Conservation (phyloP, 2,329 filamentous ascomycete genomes). For the Graphilbum sp. region DNA sequence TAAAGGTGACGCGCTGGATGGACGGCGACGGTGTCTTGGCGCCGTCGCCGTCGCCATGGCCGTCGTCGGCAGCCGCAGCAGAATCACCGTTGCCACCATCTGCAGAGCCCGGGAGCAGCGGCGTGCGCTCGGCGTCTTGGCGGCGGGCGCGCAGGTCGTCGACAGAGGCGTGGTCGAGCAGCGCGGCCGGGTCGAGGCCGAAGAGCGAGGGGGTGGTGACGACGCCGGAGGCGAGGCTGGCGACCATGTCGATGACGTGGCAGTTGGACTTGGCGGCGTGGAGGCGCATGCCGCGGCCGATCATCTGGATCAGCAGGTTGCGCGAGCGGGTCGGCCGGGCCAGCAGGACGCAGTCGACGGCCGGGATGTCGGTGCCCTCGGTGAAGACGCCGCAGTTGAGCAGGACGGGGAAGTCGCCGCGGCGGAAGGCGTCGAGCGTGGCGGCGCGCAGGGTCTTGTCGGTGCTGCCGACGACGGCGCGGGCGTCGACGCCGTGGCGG, state of each 20-base stretch:
- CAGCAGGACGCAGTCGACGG: constrained; percentile 84
- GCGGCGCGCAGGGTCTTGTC: constrained; percentile 49
- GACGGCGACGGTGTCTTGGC: no score
- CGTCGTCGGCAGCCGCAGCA: no score
- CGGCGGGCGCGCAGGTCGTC: constrained; percentile 43
- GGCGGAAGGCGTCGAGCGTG: constrained; percentile 60
- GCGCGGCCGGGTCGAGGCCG: constrained; percentile 68
- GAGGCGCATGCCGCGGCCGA: constrained; percentile 80
- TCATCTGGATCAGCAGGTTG: constrained; percentile 96
- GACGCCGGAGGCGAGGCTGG: constrained; percentile 67
- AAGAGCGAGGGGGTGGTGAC: constrained; percentile 86
- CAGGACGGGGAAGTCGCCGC: constrained; percentile 65
- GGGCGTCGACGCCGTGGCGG: constrained; percentile 59
- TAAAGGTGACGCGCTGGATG: constrained; percentile 52
- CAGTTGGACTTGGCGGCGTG: constrained; percentile 71
- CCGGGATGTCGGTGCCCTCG: constrained; percentile 94
- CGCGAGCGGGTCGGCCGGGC: constrained; percentile 78
- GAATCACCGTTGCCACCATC: background rate
- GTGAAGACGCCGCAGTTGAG: constrained; percentile 95
- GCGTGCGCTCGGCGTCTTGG: constrained; percentile 10
- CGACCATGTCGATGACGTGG: constrained; percentile 92
- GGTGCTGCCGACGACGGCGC: constrained; percentile 75
- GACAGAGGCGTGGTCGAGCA: constrained; percentile 51
- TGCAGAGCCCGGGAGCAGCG: background rate
- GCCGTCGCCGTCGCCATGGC: background rate